A percentile compares a stretch with the other conserved stretches of the same genome.
Evolutionary conservation across 2,329 filamentous ascomycete species (phyloP).

Genomic region (Elsinoe ampelina): DNA sequence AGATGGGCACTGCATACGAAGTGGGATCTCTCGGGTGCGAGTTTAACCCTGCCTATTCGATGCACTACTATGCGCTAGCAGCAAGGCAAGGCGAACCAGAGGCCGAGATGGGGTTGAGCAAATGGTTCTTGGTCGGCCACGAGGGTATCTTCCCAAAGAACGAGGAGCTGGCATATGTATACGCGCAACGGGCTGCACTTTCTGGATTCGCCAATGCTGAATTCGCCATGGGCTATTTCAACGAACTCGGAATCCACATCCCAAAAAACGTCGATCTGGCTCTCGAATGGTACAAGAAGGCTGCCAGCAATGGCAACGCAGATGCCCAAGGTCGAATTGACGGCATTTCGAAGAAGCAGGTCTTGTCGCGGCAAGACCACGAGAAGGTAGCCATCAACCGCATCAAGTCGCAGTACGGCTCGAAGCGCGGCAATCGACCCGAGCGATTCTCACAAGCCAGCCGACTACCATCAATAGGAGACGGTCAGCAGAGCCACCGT

Average conservation of each 20-base stretch:
- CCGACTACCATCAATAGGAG: constrained; percentile 32
- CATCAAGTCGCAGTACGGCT: constrained; percentile 57
- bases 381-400: constrained; percentile 80
- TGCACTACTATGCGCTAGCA: constrained; percentile 93
- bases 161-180: constrained; percentile 83
- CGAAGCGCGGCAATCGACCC: constrained; percentile 40
- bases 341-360: constrained; percentile 68
- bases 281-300: constrained; percentile 79
- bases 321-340: constrained; percentile 77
- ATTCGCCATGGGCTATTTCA: constrained; percentile 95
- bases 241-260: constrained; percentile 90
- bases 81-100: constrained; percentile 87
- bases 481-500: constrained; percentile 16
- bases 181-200: constrained; percentile 76
- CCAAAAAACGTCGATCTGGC: constrained; percentile 76
- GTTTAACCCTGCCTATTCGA: constrained; percentile 82
- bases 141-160: constrained; percentile 92
- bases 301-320: constrained; percentile 81
- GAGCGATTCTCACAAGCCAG: constrained; percentile 33
- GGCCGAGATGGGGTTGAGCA: constrained; percentile 90
- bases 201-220: constrained; percentile 80
- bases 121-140: constrained; percentile 96
- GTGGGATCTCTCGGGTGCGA: constrained; percentile 88
- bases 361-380: constrained; percentile 78
- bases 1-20: constrained; percentile 95